These are phyloP conservation scores for Epichloe sibirici DNA, from an alignment of 2,329 filamentous ascomycete genomes.

Conservation along the genomic window DNA sequence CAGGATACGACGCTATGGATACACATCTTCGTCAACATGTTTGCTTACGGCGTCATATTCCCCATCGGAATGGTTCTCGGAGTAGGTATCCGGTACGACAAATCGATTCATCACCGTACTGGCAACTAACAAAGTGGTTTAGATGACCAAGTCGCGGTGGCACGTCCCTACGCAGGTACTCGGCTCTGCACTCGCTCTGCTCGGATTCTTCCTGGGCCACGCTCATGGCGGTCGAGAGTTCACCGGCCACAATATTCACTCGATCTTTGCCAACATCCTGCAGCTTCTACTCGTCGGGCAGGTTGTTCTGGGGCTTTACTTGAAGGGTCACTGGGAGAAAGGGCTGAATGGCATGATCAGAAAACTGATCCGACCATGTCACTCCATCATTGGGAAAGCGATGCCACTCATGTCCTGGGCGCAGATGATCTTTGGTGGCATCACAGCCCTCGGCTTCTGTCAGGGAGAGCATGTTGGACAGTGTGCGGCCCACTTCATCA, in stretches of 20 bases:
- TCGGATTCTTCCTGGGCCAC: slow-evolving; percentile 88
- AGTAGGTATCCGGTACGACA: slow-evolving; percentile 38
- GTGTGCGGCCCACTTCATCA: slow-evolving; percentile 94
- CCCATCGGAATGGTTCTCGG: slow-evolving; percentile 92
- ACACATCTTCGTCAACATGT: slow-evolving; percentile 79
- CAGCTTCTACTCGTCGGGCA: slow-evolving; percentile 72
- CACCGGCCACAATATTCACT: slow-evolving; percentile 60
- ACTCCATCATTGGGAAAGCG: slow-evolving; percentile 73
- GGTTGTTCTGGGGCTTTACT: slow-evolving; percentile 69
- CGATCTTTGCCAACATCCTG: slow-evolving; percentile 64
- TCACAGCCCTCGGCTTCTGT: slow-evolving; percentile 86
- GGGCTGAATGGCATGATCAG: slow-evolving; percentile 73
- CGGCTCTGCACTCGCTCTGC: slow-evolving; percentile 61
- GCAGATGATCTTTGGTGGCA: slow-evolving; percentile 93
- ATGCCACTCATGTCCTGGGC: slow-evolving; percentile 82
- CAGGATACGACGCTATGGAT: slow-evolving; percentile 80
- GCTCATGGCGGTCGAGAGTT: slow-evolving; percentile 84
- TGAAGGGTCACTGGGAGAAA: slow-evolving; percentile 78
- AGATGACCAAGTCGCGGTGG: slow-evolving; percentile 86
- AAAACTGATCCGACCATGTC: slow-evolving; percentile 55
- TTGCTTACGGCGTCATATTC: slow-evolving; percentile 85
- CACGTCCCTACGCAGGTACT: slow-evolving; percentile 80
- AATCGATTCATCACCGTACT: neutral
- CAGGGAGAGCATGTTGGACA: slow-evolving; percentile 84
- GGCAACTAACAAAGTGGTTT: slow-evolving; percentile 4